Percentiles rank a stretch among this genome's conserved stretches.
These are phyloP conservation scores for Solanum microdontum DNA, from an alignment of 257 asterid species.

Conservation along the genomic window DNA sequence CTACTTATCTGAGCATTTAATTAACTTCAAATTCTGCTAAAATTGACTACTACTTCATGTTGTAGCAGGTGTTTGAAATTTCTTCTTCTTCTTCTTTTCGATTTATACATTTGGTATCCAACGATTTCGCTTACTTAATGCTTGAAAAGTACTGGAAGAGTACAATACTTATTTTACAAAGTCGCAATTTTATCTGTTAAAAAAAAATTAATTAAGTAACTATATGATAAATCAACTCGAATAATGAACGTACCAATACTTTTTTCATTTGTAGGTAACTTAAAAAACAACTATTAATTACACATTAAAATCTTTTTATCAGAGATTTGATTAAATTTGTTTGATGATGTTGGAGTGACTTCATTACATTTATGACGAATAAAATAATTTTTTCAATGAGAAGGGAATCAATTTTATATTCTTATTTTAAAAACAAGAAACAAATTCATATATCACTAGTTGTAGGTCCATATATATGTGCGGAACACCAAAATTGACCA, in stretches of 20 bases:
- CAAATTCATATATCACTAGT: not conserved
- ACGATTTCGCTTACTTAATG: no score
- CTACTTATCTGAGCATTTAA: not conserved
- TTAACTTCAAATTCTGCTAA: not conserved
- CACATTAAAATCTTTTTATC: not conserved
- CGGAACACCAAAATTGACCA: slow-evolving; percentile 1
- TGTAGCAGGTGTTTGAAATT: not conserved
- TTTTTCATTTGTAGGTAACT: not conserved
- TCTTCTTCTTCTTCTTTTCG: no score
- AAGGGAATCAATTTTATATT: not conserved
- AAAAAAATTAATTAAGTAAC: not conserved
- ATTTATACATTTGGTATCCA: not conserved
- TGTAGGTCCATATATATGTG: not conserved
- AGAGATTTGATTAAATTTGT: not conserved
- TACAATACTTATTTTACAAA: not conserved
- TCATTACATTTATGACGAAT: not conserved
- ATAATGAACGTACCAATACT: not conserved
- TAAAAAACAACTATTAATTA: not conserved
- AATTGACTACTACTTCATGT: not conserved
- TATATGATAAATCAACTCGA: not conserved
- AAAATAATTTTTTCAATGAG: not conserved
- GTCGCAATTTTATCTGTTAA: not conserved
- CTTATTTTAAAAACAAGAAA: not conserved
- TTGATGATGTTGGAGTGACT: not conserved
- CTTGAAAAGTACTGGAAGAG: not conserved